Conservation (phyloP, 495 filamentous ascomycete genomes). For the Talaromyces thailandensis region DNA sequence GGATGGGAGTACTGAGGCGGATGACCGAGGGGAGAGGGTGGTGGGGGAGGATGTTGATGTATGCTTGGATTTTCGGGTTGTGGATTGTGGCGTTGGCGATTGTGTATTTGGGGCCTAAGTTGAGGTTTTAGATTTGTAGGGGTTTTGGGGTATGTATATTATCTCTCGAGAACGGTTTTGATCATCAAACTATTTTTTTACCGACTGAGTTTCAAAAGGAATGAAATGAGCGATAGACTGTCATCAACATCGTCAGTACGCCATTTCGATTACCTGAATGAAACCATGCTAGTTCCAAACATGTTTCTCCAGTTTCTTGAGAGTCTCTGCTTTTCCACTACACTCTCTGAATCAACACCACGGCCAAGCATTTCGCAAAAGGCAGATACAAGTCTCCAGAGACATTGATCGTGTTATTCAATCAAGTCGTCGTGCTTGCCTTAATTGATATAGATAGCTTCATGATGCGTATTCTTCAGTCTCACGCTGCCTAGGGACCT, state of each 20-base stretch:
- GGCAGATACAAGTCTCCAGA: background rate
- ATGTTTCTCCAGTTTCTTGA: background rate
- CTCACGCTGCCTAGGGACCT: background rate
- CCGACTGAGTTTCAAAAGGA: background rate
- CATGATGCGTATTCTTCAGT: background rate
- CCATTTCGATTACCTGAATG: background rate
- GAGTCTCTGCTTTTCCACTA: background rate
- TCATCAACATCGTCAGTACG: background rate
- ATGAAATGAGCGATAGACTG: background rate
- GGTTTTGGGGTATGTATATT: background rate
- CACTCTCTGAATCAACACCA: background rate
- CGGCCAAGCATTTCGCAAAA: background rate
- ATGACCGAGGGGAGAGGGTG: constrained; percentile 82
- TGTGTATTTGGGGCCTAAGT: constrained; percentile 74
- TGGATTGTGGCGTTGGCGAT: constrained; percentile 66
- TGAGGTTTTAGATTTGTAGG: constrained; percentile 54
- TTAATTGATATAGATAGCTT: background rate
- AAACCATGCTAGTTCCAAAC: too few species aligned
- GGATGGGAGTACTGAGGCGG: constrained; percentile 63
- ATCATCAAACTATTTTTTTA: background rate
- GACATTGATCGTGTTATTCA: background rate
- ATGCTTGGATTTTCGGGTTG: constrained; percentile 71
- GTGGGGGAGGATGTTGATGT: constrained; percentile 79
- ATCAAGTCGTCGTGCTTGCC: background rate
- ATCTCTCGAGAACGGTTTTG: background rate